These are phyloP conservation scores for Tuber brumale DNA, from an alignment of 495 filamentous ascomycete species.

Conservation along the genomic window DNA sequence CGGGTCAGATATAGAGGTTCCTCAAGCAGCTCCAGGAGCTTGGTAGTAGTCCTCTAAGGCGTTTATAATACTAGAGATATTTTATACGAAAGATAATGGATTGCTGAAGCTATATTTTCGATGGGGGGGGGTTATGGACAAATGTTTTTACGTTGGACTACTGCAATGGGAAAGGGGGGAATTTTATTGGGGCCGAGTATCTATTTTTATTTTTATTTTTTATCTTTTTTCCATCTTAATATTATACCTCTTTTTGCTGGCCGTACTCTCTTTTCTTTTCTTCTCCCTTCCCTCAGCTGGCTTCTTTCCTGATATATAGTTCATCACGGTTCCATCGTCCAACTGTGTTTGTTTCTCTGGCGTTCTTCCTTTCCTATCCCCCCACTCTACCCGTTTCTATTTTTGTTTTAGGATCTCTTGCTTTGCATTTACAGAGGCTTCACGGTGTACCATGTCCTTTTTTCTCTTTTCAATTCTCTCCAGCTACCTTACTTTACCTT, in stretches of 20 bases:
- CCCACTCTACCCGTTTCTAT: not conserved
- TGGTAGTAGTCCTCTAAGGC: slow-evolving; percentile 15
- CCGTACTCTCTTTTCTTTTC: not conserved
- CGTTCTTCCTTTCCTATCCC: not conserved
- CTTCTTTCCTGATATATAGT: not conserved
- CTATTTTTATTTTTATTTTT: too few species aligned
- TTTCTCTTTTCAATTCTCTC: not conserved
- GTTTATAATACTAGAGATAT: not conserved
- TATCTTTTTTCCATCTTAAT: not conserved
- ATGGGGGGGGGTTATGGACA: not conserved
- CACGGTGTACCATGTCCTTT: slow-evolving; percentile 7
- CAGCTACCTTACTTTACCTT: not conserved
- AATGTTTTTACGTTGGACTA: not conserved
- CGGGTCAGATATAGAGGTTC: not conserved
- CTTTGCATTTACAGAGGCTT: slow-evolving; percentile 4
- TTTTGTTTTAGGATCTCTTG: not conserved
- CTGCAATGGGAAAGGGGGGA: not conserved
- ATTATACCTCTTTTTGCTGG: not conserved
- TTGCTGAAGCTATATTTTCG: not conserved
- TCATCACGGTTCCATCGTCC: not conserved
- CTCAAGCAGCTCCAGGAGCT: slow-evolving; percentile 24
- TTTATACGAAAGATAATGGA: slow-evolving; percentile 1
- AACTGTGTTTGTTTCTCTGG: not conserved
- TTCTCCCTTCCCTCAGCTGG: not conserved
- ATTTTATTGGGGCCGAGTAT: not conserved